Base-by-base conservation (phyloP, 257 asterid genomes). In the Oldenlandia corymbosa region DNA sequence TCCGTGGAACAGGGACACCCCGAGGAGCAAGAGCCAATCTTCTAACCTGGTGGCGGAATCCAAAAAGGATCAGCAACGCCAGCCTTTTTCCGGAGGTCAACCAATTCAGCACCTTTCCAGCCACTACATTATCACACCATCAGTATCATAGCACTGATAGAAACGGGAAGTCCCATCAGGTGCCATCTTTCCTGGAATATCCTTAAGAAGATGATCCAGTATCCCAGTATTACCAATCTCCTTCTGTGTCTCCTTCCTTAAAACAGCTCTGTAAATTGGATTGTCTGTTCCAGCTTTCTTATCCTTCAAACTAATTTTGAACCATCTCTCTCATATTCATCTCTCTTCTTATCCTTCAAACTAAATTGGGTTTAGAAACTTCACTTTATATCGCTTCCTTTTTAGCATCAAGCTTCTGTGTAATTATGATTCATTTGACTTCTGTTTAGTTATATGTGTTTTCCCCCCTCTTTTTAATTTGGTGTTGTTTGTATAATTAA, bases 91-190 rank as follows among this genome's bases (percentile, higher is more conserved):
- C 75, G 55, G 8, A 71, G 32, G 20, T 71, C 70, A 36, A 64
- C 56, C 31, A 71, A 64, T 27, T 71, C 75, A 23, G 75, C 70
- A 64, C 70, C n/a, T 71, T 39, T 71, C 75, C 4, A 63, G 48
- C 75, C 75, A 71, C 21, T 71, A 71, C 70, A 71, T 64, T n/a
- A 71, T 64, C 41, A 64, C 75, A 8, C 75, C 75, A 64, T 56
- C 64, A n/a, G 70, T 61, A 57, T 64, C 64, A 18, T 64, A 64
- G 50, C 75, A 64, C 6, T 70, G 60, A 43, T 71, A 70, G 61
- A 71, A 71, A 4, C 75, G 75, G 32, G 70, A 64, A 48, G 28
- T 48, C 34, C 75, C 75, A 36, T 71, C 75, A 12, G 75, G 75
- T 0, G 70, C 65, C 32, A 71, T 18, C 24, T 58, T 56, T 48